Evolutionary conservation across 345 rosid genomes (phyloP), one percentile per base, ranked within the genome.

Genomic region (Salix dunnii): DNA sequence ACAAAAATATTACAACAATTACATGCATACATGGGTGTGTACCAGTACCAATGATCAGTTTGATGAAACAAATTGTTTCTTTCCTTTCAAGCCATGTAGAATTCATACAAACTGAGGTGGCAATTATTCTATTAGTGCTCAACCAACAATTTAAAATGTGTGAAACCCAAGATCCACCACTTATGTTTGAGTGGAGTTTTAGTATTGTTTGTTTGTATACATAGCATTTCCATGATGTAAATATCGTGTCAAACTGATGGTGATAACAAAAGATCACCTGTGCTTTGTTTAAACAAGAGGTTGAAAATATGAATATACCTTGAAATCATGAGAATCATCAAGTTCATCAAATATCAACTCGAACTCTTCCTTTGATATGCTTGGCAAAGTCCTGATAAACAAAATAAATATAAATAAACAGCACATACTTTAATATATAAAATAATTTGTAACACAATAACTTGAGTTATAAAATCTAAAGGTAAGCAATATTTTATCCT

Each of bases 271-370:
- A 43, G 13, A 76, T 46, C 17, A 46, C 49, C 6, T 27, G 60
- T 30, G 42, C 7, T 58, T 20, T 68, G 18, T 51, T 55, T 4
- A 27, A 40, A 75, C 38, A 55, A 61, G 65, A 53, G 72, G 30
- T 21, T 25, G 6, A 72, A 71, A 71, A 31, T 78, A 51, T 69
- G 36, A 67, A 63, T 71, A 27, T 90, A 96, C 99, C 98, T 89
- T 93, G 83, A 96, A 93, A 86, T 96, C 99, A 84, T 60, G 89
- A 79, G 87, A 85, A 82, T 96, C 99, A 79, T 96, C 99, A 83
- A 96, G 89, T 80, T 91, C 98, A 84, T 80, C 87, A 86, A 96
- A 96, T 84, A 96, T 93, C 65, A 92, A 80, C 82, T 80, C 94
- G 70, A 91, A 96, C 58, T 96, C 99, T 81, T 96, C 98, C 60